Evolutionary conservation across 2,329 filamentous ascomycete genomes (phyloP).

Genomic region (Coccinonectria pachysandricola): DNA sequence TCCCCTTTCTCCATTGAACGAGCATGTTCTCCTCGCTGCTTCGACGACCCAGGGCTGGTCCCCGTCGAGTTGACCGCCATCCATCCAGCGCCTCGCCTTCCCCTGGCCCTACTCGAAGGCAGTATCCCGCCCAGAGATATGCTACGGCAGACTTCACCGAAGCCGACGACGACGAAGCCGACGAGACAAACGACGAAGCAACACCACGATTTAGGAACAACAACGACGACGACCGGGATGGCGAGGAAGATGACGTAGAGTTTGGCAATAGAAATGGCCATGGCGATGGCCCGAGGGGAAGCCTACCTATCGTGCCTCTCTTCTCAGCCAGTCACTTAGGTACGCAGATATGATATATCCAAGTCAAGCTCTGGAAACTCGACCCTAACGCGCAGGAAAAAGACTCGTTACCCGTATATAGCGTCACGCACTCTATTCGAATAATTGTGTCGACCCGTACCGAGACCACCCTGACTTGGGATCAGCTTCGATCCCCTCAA

Average conservation of each 20-base stretch:
- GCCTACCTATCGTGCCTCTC: conserved; percentile 52
- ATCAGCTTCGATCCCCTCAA: conserved; percentile 89
- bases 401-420: conserved; percentile 85
- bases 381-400: too few relatives aligned
- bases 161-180: conserved; percentile 43
- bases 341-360: too few relatives aligned
- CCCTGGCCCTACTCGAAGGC: conserved; percentile 19
- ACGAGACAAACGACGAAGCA: conserved; percentile 31
- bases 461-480: conserved; percentile 89
- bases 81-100: conserved; percentile 21
- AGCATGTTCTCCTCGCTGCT: conserved; percentile 29
- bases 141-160: conserved; percentile 57
- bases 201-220: conserved; percentile 15
- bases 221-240: conserved; percentile 21
- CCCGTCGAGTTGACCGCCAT: conserved; percentile 23
- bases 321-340: conserved; percentile 72
- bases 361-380: conserved; percentile 1
- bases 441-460: conserved; percentile 74
- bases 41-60: conserved; percentile 22
- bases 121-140: conserved; percentile 28
- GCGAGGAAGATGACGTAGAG: conserved; percentile 40
- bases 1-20: conserved; percentile 6
- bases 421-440: conserved; percentile 80
- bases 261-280: conserved; percentile 37
- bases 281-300: conserved; percentile 19